Percentiles rank a stretch among this genome's conserved stretches.
Conservation (phyloP, 1,139 yeast genomes). For the Wickerhamomyces sp. region DNA sequence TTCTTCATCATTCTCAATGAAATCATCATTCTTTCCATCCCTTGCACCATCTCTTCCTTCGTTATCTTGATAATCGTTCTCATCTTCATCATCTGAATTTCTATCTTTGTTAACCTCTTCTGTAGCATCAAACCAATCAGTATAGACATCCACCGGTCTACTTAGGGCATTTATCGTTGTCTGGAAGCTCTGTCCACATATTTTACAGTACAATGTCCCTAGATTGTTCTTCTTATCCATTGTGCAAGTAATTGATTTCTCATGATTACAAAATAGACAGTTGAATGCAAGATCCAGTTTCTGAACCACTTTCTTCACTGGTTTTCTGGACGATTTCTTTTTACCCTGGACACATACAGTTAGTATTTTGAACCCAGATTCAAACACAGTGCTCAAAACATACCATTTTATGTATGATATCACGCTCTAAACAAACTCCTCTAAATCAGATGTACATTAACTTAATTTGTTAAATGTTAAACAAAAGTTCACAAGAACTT, state of each 20-base stretch:
- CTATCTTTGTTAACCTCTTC: slow-evolving; percentile 82
- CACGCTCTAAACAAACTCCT: neutral
- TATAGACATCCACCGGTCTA: slow-evolving; percentile 85
- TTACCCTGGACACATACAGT: slow-evolving; percentile 56
- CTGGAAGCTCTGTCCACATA: slow-evolving; percentile 93
- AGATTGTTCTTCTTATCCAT: slow-evolving; percentile 83
- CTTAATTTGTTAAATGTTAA: neutral
- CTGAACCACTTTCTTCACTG: slow-evolving; percentile 73
- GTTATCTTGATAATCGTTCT: slow-evolving; percentile 22
- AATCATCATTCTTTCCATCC: slow-evolving; percentile 16
- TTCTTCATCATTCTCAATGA: slow-evolving; percentile 27
- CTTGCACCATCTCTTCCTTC: slow-evolving; percentile 21
- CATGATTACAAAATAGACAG: slow-evolving; percentile 94
- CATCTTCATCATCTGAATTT: slow-evolving; percentile 28
- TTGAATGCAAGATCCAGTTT: slow-evolving; percentile 82
- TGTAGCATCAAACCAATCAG: slow-evolving; percentile 98
- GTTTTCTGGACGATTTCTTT: slow-evolving; percentile 83
- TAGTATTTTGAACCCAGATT: too few species aligned
- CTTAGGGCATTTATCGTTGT: slow-evolving; percentile 67
- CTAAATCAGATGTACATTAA: neutral
- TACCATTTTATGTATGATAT: neutral
- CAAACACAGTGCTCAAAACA: neutral
- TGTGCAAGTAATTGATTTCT: slow-evolving; percentile 82
- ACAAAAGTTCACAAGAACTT: too few species aligned
- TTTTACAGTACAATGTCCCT: slow-evolving; percentile 84